Base-by-base conservation (phyloP, 2,329 filamentous ascomycete species). In the Nemania sp. region DNA sequence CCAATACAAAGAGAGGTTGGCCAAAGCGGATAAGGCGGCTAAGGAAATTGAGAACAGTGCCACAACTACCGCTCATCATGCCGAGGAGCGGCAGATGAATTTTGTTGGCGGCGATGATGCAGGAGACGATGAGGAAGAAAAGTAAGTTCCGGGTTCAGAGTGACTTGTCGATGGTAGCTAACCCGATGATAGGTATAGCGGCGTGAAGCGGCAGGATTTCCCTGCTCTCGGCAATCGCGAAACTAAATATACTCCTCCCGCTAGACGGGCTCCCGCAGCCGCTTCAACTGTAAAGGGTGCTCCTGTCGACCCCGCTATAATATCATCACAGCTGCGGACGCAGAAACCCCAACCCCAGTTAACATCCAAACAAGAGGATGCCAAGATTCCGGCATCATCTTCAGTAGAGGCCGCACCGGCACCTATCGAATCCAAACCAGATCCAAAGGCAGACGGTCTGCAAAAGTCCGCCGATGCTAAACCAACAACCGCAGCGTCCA, bases 241-340 rank as follows among this genome's bases (percentile, higher is more conserved):
- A 61, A 83, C 82, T 72, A 93, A 90, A 72, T 99, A 99, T 71
- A 96, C 89, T 0, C 93, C 94, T 28, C 94, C 94, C 4, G 93
- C 90, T 15, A 84, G 90, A 70, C 85, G 94, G 63, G 88, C 92
- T 7, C 90, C 90, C 15, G 83, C 88, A 26, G 85, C 80, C 22
- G 83, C 90, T 59, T 78, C 90, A 4, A 89, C 86, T 7, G 86
- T 92, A 19, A 80, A 84, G 61, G 88, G 90, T 37, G 89, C 85
- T 34, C 90, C 90, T 12, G 82, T 93, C 45, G 90, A 96, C 68
- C 90, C 91, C 56, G 90, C 92, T 28, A 96, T 96, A 67, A 95
- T 97, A 66, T 93, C 90, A 6, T 86, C 91, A n/a, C 87, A 91
- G 66, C 77, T 96, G 54, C 82, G 80, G 65, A 65, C 73, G 24